Percentiles rank a stretch among this genome's conserved stretches.
phyloP scores from a whole-genome alignment of 2,329 filamentous ascomycete genomes.

The Gnomoniopsis smithogilvyi region DNA sequence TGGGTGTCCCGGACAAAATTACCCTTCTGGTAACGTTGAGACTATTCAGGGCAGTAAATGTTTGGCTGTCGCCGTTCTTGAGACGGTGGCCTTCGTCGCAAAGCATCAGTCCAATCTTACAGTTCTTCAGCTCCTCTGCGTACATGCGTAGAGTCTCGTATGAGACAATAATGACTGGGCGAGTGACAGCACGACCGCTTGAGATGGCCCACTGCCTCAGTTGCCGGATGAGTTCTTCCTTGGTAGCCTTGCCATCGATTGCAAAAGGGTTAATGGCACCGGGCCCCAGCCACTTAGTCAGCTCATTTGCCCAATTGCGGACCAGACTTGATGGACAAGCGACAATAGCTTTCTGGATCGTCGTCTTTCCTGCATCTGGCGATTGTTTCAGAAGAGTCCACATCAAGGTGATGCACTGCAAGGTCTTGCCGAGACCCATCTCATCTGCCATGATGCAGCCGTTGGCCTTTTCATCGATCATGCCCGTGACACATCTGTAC shows the following conservation, averaged over 20 bases:
- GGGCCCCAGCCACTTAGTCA: slow-evolving; percentile 92
- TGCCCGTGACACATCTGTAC: slow-evolving; percentile 90
- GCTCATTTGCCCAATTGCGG: slow-evolving; percentile 95
- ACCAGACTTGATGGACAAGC: slow-evolving; percentile 96
- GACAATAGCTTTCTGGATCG: slow-evolving; percentile 95
- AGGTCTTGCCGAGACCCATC: slow-evolving; percentile 95
- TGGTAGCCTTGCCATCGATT: slow-evolving; percentile 93
- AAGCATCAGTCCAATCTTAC: slow-evolving; percentile 85
- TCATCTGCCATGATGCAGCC: slow-evolving; percentile 99
- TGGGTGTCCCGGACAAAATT: slow-evolving; percentile 93
- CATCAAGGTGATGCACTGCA: slow-evolving; percentile 94
- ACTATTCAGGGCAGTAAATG: slow-evolving; percentile 85
- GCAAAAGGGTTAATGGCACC: slow-evolving; percentile 92
- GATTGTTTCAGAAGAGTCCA: slow-evolving; percentile 97
- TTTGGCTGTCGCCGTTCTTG: slow-evolving; percentile 96
- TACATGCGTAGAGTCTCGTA: slow-evolving; percentile 95
- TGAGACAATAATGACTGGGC: slow-evolving; percentile 94
- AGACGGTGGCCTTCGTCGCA: slow-evolving; percentile 96
- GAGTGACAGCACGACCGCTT: slow-evolving; percentile 81
- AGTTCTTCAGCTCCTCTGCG: slow-evolving; percentile 83
- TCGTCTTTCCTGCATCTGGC: slow-evolving; percentile 87
- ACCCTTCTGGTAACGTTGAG: slow-evolving; percentile 89
- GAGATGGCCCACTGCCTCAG: slow-evolving; percentile 93
- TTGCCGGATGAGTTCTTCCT: slow-evolving; percentile 87
- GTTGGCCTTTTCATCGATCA: slow-evolving; percentile 90